These are phyloP conservation scores for Phellinidium pouzarii DNA, from an alignment of 1,284 basidiomycete species.

Conservation along the genomic window DNA sequence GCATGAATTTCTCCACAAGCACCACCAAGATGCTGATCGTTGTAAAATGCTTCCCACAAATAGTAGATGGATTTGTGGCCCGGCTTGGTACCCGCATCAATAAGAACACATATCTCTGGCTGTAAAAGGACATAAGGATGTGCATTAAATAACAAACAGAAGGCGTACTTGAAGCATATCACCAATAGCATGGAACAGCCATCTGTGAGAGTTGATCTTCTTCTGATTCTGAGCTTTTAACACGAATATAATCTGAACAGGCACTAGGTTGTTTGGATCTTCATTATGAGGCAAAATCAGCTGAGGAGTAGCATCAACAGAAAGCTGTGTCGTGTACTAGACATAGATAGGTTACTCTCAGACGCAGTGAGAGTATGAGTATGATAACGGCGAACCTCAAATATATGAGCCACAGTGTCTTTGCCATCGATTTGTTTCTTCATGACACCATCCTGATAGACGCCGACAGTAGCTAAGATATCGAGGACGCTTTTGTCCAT, in stretches of 20 bases:
- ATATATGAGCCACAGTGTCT: constrained; percentile 87
- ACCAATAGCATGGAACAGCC: constrained; percentile 97
- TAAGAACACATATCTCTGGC: constrained; percentile 86
- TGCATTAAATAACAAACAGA: background rate
- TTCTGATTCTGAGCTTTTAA: constrained; percentile 97
- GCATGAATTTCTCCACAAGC: constrained; percentile 92
- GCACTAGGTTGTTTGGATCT: constrained; percentile 87
- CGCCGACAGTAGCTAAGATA: constrained; percentile 80
- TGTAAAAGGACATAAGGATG: constrained; percentile 27
- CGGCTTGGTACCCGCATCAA: constrained; percentile 94
- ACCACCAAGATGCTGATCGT: constrained; percentile 68
- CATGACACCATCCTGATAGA: constrained; percentile 94
- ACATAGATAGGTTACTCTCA: constrained; percentile 12
- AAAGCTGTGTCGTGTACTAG: constrained; percentile 87
- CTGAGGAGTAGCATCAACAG: constrained; percentile 83
- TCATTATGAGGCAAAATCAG: constrained; percentile 86
- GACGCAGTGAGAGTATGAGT: constrained; percentile 8
- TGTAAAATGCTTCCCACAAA: constrained; percentile 91
- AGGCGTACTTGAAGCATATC: constrained; percentile 61
- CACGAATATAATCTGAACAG: constrained; percentile 93
- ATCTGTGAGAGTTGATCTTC: constrained; percentile 95
- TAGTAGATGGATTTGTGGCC: constrained; percentile 97
- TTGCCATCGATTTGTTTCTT: constrained; percentile 92
- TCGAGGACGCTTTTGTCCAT: constrained; percentile 96
- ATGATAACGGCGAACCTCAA: constrained; percentile 51